Percentiles rank a stretch among this genome's conserved stretches.
These are phyloP conservation scores for Penicillium sp. DNA, from an alignment of 2,329 filamentous ascomycete species.

Conservation along the genomic window DNA sequence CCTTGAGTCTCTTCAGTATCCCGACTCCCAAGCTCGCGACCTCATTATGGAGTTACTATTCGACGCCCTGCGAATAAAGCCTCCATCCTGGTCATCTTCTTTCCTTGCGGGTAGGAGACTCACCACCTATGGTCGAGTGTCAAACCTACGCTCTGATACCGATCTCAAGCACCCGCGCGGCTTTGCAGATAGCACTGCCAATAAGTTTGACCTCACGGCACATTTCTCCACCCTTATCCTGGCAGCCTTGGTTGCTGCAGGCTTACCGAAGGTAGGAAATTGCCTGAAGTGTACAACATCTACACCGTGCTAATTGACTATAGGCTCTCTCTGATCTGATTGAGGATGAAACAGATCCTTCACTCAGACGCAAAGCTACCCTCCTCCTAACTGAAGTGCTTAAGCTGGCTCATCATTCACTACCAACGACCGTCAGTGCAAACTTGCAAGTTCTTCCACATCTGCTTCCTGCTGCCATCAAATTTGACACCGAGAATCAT, in stretches of 20 bases:
- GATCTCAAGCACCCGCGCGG: slow-evolving; percentile 52
- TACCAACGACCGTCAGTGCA: slow-evolving; percentile 79
- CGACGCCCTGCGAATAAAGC: slow-evolving; percentile 81
- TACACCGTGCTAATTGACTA: slow-evolving; percentile 17
- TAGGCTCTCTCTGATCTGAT: slow-evolving; percentile 51
- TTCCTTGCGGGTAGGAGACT: slow-evolving; percentile 89
- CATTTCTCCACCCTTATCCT: slow-evolving; percentile 91
- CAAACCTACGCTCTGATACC: slow-evolving; percentile 70
- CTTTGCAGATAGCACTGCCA: slow-evolving; percentile 68
- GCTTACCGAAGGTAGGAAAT: slow-evolving; percentile 58
- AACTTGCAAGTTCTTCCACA: slow-evolving; percentile 85
- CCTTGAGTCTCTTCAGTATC: slow-evolving; percentile 63
- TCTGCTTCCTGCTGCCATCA: slow-evolving; percentile 73
- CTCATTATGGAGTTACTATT: slow-evolving; percentile 88
- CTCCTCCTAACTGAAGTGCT: slow-evolving; percentile 87
- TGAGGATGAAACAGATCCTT: slow-evolving; percentile 49
- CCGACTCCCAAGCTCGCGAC: slow-evolving; percentile 61
- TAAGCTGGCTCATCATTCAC: slow-evolving; percentile 80
- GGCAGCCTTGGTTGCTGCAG: slow-evolving; percentile 79
- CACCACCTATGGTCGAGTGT: slow-evolving; percentile 94
- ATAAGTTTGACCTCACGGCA: slow-evolving; percentile 71
- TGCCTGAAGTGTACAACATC: neutral
- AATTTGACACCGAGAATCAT: slow-evolving; percentile 69
- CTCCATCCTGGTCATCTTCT: slow-evolving; percentile 90
- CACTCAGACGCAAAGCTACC: slow-evolving; percentile 82